Evolutionary conservation across 1,284 basidiomycete species (phyloP), one percentile per base, ranked within the genome.

Genomic region (Trichosporon sp.): DNA sequence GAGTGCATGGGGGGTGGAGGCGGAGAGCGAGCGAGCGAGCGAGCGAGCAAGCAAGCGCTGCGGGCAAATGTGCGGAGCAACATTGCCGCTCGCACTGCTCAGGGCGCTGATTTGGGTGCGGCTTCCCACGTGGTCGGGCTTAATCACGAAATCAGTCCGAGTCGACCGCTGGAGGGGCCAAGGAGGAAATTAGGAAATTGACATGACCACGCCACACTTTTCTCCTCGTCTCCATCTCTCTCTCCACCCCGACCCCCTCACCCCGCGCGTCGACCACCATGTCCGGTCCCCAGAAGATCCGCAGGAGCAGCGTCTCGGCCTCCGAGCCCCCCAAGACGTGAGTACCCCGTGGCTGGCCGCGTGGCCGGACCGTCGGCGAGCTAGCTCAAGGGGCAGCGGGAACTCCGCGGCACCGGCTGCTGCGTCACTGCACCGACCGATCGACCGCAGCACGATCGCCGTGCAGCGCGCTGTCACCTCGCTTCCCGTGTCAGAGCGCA

Each of bases 281-380:
- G 69, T 62, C 69, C 15, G 42, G 42, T 21, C 69, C 68, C 15
- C 25, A 67, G 65, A 31, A 69, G 60, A 72, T 73, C 38, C 70
- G 76, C 60, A 72, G 78, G 66, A 53, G 65, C 12, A 77, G 75
- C n/a, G 80, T 82, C 64, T 77, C 77, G 35, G 80, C 80, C 29
- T 80, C 78, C 21, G 74, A 76, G 67, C 79, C 79, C 0, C 78
- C 77, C 21, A 74, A 60, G 38, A 77, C 71, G 82, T 82, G 66
- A 75, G 80, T 78, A 15, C n/a, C 62, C 7, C 4, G 13, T 25
- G 25, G 3, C 21, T 47, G 32, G 15, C 60, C 8, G 27, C 47
- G 15, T 62, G 12, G 34, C 23, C 32, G 23, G 47, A 31, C 51
- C 23, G 23, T 47, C 60, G 34, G 31, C 42, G 12, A 32, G 23